Evolutionary conservation across 2,329 filamentous ascomycete genomes (phyloP), one percentile per base, ranked within the genome.

Genomic region (Monascus ruber): DNA sequence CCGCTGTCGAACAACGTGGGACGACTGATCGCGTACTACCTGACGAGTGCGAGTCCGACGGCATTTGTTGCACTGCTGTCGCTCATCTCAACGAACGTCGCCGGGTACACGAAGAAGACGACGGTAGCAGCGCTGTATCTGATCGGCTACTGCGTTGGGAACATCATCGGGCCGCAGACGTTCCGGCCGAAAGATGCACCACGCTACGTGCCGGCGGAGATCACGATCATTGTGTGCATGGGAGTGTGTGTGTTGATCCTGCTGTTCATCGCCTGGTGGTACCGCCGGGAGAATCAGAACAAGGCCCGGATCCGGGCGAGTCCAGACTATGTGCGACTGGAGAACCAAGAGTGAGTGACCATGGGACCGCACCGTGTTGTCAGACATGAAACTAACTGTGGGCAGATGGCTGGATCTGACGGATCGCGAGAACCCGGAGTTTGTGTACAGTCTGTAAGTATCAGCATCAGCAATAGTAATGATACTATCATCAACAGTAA

Each of bases 401-500:
- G 38, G 24, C 28, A 66, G 62, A 40, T 70, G 74, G 60, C 63
- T 76, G 41, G 78, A 83, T 53, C 56, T 83, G 45, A 83, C 78
- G 4, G 79, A 83, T 52, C 61, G 67, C 40, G 79, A 83, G 64
- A 83, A 81, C 43, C 63, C 67, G 1, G 73, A 82, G 53, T 81
- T 83, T 51, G 58, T 73, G 1, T 83, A 83, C 53, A 70, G 67
- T 17, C 43, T 77, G 28, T 29, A 29, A 10, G 17, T 17, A 17
- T 17, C 17, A 17, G 17, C 17, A 17, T 17, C 17, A 17, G 17
- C 17, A 17, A 3, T 17, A 17, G n/a, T n/a, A n/a, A n/a, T 17
- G 17, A 17, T 17, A 17, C 17, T 17, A 17, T 17, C 17, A 17
- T 17, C 17, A 17, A 17, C 3, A 17, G 17, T 17, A 17, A 17